A percentile compares a stretch with the other conserved stretches of the same genome.
These are phyloP conservation scores for Picochlorum sp. DNA, from an alignment of 139 green algal genomes.

Conservation along the genomic window DNA sequence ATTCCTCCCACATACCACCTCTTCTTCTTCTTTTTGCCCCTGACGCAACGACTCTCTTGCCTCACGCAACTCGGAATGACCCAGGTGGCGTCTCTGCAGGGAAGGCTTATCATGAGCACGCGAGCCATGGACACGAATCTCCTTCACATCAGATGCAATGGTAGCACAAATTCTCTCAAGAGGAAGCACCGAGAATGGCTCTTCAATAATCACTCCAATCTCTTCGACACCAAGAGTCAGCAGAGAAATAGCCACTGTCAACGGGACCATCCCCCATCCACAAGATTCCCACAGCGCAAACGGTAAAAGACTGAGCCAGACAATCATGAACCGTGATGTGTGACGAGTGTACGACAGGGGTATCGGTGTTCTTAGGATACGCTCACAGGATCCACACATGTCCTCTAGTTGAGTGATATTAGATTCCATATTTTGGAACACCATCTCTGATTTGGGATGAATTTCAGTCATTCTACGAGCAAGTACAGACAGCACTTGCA, in stretches of 20 bases:
- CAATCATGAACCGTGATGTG: slow-evolving; percentile 48
- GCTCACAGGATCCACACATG: slow-evolving; percentile 21
- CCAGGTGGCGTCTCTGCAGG: no score
- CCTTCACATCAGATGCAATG: slow-evolving; percentile 15
- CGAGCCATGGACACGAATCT: background rate
- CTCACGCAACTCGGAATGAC: no score
- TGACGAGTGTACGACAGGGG: slow-evolving; percentile 54
- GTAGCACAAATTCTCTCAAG: slow-evolving; percentile 6
- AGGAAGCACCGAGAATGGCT: slow-evolving; percentile 17
- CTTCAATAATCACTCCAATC: slow-evolving; percentile 6
- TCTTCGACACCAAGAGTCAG: slow-evolving; percentile 57
- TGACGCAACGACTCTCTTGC: no score
- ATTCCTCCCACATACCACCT: no score
- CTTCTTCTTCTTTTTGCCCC: no score
- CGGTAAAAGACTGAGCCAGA: slow-evolving; percentile 71
- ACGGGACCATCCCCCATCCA: slow-evolving; percentile 23
- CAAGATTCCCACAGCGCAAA: slow-evolving; percentile 46
- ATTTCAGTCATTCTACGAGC: slow-evolving; percentile 1
- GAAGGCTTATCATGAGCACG: background rate
- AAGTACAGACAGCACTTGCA: slow-evolving; percentile 13
- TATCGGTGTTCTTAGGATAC: slow-evolving; percentile 53
- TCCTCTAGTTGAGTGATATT: slow-evolving; percentile 7
- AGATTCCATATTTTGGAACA: background rate
- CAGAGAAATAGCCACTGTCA: slow-evolving; percentile 34
- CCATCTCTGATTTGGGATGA: background rate